Evolutionary conservation across 306 rosid species (phyloP).

Genomic region (Gillenia trifoliata): DNA sequence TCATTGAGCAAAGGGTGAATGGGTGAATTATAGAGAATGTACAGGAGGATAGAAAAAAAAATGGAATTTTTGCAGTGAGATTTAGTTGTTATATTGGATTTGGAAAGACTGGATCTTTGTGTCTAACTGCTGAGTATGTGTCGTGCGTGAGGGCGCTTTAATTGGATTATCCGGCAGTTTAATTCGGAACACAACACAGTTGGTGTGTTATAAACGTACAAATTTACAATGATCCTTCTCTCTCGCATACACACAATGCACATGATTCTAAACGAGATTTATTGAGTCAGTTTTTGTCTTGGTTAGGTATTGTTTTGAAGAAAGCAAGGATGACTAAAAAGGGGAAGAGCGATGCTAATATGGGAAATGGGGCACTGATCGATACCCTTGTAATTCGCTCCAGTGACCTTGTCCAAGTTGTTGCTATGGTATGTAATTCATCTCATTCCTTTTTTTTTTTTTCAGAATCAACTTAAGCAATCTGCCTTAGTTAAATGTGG

Average conservation of each 20-base stretch:
- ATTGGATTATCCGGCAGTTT: neutral
- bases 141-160: neutral
- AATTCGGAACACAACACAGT: neutral
- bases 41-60: neutral
- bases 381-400: constrained; percentile 69
- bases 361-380: constrained; percentile 40
- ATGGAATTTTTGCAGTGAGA: neutral
- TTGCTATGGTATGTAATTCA: constrained; percentile 54
- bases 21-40: neutral
- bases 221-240: neutral
- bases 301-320: constrained; percentile 71
- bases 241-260: neutral
- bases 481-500: constrained; percentile 13
- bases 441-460: neutral
- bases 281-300: neutral
- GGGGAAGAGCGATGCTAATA: constrained; percentile 51
- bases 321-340: constrained; percentile 69
- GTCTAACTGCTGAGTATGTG: neutral
- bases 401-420: constrained; percentile 73
- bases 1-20: too few relatives aligned
- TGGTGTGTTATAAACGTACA: neutral
- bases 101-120: neutral
- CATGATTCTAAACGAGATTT: neutral
- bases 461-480: neutral
- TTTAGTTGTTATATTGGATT: neutral